Evolutionary conservation across 257 asterid genomes (phyloP).

Genomic region (Nicotiana knightiana): DNA sequence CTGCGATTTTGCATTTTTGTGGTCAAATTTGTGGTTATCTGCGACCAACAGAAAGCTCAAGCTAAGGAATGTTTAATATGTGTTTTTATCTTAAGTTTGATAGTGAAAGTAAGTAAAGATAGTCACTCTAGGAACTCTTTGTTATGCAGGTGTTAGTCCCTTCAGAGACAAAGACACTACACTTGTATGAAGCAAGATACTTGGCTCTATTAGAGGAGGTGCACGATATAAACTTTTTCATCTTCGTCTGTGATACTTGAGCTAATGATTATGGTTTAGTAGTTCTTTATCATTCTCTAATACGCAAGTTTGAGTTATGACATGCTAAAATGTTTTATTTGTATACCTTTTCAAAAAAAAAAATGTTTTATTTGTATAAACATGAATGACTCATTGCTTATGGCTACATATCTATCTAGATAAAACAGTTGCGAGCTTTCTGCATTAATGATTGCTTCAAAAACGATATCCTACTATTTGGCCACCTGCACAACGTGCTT

Average conservation of each 20-base stretch:
- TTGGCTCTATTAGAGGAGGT: conserved; percentile 81
- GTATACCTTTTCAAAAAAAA: not conserved
- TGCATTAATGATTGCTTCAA: not conserved
- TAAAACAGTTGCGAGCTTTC: not conserved
- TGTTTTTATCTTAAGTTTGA: not conserved
- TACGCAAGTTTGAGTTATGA: not conserved
- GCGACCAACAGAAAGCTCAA: not conserved
- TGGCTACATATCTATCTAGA: not conserved
- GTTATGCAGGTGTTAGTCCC: conserved; percentile 63
- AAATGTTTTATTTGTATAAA: not conserved
- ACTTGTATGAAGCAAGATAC: conserved; percentile 80
- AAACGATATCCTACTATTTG: not conserved
- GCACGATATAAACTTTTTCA: not conserved
- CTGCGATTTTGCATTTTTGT: not conserved
- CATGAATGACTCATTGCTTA: not conserved
- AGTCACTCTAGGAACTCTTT: not conserved
- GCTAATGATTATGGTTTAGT: conserved; percentile 4
- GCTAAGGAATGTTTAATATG: not conserved
- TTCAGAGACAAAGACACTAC: conserved; percentile 65
- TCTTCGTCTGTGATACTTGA: not conserved
- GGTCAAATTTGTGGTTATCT: not conserved
- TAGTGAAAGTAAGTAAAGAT: not conserved
- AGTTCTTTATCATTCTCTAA: not conserved
- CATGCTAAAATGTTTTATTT: no score
- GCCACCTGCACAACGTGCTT: not conserved